These are phyloP conservation scores for Mycena belliarum DNA, from an alignment of 768 basidiomycete genomes.

Conservation along the genomic window DNA sequence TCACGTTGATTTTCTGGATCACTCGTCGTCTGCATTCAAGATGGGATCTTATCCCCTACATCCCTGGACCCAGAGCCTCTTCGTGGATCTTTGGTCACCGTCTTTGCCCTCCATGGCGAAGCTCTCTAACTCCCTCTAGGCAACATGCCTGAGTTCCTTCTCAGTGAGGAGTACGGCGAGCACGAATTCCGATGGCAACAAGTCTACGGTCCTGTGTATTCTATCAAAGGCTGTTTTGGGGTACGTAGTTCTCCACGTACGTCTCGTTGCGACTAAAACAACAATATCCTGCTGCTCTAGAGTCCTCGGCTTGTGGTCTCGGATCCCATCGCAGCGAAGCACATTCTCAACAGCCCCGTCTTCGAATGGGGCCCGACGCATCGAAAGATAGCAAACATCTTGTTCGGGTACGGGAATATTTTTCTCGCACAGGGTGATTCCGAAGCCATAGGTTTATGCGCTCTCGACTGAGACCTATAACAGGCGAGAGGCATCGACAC, in stretches of 20 bases:
- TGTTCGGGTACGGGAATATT: background rate
- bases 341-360: background rate
- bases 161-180: conserved; percentile 5
- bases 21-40: too few species aligned
- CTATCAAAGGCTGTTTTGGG: background rate
- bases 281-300: background rate
- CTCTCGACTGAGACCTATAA: background rate
- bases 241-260: background rate
- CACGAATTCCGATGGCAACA: conserved; percentile 8
- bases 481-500: background rate
- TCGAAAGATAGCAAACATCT: background rate
- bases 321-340: background rate
- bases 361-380: background rate
- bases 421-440: background rate
- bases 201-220: background rate
- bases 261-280: background rate
- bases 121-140: background rate
- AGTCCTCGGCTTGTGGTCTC: conserved; percentile 2
- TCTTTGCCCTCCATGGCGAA: background rate
- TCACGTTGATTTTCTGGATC: background rate
- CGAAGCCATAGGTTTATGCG: background rate
- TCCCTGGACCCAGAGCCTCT: background rate
- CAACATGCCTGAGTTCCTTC: background rate
- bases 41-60: background rate
- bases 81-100: background rate